Evolutionary conservation across 352 stramenopile genomes (phyloP).

Genomic region (Pythium dissotocum): DNA sequence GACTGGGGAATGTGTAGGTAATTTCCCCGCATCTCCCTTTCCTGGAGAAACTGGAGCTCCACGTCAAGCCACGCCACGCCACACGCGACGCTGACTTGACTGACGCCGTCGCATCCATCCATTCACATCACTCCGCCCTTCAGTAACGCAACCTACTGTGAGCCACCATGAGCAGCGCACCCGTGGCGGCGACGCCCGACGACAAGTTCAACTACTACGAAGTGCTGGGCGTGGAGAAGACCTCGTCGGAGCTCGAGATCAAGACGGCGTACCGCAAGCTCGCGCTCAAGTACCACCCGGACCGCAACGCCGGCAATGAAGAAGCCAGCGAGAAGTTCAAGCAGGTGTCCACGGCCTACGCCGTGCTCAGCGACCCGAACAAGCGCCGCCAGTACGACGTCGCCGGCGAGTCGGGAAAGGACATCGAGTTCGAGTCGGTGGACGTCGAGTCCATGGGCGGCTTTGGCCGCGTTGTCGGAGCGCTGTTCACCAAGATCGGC

Average conservation of each 20-base stretch:
- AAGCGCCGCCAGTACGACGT: conserved; percentile 88
- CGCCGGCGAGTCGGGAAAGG: conserved; percentile 66
- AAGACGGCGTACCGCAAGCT: conserved; percentile 89
- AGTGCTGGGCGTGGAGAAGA: conserved; percentile 89
- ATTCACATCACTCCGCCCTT: neutral
- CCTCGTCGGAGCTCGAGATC: conserved; percentile 88
- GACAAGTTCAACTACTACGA: conserved; percentile 81
- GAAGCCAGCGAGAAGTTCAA: conserved; percentile 87
- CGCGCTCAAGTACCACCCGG: conserved; percentile 89
- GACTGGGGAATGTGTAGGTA: conserved; percentile 24
- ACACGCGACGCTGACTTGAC: too few species aligned
- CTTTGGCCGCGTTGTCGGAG: conserved; percentile 80
- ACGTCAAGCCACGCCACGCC: neutral
- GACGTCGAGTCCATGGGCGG: conserved; percentile 84
- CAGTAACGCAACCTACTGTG: neutral
- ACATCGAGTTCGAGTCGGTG: conserved; percentile 80
- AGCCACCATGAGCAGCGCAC: conserved; percentile 42
- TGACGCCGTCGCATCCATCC: neutral
- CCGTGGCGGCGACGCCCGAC: conserved; percentile 42
- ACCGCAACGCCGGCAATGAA: conserved; percentile 80
- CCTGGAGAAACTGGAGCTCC: neutral
- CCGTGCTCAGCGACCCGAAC: conserved; percentile 84
- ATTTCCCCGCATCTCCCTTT: conserved; percentile 9
- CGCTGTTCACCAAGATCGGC: conserved; percentile 89
- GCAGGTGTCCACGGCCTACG: conserved; percentile 82